Percentiles rank a stretch among this genome's conserved stretches.
phyloP scores from a whole-genome alignment of 2,329 filamentous ascomycete genomes.

The Pseudopyricularia javanii region DNA sequence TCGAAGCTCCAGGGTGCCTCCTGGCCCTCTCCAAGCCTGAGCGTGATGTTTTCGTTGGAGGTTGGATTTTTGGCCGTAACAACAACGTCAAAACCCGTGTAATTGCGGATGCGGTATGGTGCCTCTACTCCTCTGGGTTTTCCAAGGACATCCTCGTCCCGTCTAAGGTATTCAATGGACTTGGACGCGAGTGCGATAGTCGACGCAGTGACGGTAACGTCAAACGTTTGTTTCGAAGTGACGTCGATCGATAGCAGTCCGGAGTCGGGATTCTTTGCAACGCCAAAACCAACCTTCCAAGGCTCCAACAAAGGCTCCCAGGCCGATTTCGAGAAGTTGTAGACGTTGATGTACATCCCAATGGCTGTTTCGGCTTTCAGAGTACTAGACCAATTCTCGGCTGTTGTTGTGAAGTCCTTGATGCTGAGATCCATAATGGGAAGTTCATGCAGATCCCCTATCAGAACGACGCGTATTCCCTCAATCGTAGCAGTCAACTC shows the following conservation, averaged over 20 bases:
- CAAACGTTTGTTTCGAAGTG: conserved; percentile 79
- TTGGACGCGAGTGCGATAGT: conserved; percentile 90
- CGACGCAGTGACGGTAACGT: conserved; percentile 84
- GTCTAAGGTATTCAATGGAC: conserved; percentile 78
- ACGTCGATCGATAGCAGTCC: conserved; percentile 74
- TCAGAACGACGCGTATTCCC: conserved; percentile 82
- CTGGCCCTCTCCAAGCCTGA: conserved; percentile 74
- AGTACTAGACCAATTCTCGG: conserved; percentile 82
- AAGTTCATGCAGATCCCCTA: conserved; percentile 90
- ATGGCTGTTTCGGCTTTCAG: conserved; percentile 83
- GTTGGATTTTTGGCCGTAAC: conserved; percentile 65
- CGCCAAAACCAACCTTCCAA: conserved; percentile 86
- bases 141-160: conserved; percentile 80
- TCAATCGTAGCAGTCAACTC: conserved; percentile 78
- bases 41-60: conserved; percentile 57
- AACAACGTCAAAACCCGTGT: conserved; percentile 83
- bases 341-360: conserved; percentile 90
- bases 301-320: conserved; percentile 97
- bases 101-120: conserved; percentile 86
- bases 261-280: conserved; percentile 64
- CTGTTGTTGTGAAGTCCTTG: conserved; percentile 74
- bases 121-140: conserved; percentile 88
- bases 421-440: conserved; percentile 90
- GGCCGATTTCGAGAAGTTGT: conserved; percentile 97
- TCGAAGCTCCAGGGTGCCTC: conserved; percentile 95